These are phyloP conservation scores for Epichloe gansuensis DNA, from an alignment of 2,329 filamentous ascomycete genomes.

Conservation along the genomic window DNA sequence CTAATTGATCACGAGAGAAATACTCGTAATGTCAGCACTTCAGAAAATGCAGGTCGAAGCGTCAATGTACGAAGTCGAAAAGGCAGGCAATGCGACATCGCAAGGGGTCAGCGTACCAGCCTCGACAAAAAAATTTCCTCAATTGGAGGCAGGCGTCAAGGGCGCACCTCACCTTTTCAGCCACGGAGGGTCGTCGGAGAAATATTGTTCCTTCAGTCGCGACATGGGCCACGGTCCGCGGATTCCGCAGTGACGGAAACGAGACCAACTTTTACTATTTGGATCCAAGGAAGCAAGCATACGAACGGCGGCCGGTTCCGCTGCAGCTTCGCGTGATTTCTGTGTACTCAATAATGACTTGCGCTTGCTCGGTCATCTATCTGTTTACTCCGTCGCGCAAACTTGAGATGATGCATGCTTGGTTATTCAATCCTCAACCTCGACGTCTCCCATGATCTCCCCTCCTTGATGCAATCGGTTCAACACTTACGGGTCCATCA, in stretches of 20 bases:
- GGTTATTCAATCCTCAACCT: no score
- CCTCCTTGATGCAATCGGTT: no score
- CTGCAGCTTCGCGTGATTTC: no score
- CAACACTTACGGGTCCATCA: no score
- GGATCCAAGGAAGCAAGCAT: background rate
- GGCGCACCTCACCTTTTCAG: background rate
- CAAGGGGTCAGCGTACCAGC: background rate
- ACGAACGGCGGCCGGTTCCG: background rate
- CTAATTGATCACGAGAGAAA: background rate
- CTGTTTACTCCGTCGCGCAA: background rate
- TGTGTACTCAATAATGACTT: background rate
- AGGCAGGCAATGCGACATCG: background rate
- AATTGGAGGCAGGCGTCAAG: conserved; percentile 1
- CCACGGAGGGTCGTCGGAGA: background rate
- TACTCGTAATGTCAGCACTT: no score
- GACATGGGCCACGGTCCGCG: conserved; percentile 3
- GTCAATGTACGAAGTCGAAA: background rate
- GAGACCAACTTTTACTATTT: no score
- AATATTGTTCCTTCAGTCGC: background rate
- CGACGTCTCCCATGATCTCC: no score
- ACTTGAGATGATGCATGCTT: no score
- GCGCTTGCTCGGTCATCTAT: background rate
- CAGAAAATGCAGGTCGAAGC: background rate
- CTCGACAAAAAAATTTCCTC: conserved; percentile 1
- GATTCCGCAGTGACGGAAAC: background rate